Evolutionary conservation across 805 yeast genomes (phyloP).

Genomic region (Saturnispora sekii): DNA sequence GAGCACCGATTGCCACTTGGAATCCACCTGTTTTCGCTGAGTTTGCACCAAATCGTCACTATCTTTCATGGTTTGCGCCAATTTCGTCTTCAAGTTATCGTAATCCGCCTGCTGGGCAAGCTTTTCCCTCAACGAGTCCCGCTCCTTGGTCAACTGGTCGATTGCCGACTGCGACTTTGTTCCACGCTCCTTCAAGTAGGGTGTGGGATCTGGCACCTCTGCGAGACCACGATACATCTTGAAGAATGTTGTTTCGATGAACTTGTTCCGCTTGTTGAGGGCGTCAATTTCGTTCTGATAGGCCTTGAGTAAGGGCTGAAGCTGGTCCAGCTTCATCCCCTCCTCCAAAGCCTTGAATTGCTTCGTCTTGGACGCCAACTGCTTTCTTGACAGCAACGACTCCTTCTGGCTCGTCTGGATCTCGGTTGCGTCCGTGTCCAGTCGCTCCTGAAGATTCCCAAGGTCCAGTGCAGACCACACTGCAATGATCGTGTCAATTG

Average conservation of each 20-base stretch:
- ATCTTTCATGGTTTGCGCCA: constrained; percentile 51
- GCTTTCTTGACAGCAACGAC: constrained; percentile 63
- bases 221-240: constrained; percentile 66
- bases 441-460: constrained; percentile 68
- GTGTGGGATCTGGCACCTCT: constrained; percentile 91
- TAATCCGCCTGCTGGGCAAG: constrained; percentile 65
- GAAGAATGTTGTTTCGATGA: constrained; percentile 63
- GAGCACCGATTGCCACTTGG: constrained; percentile 54
- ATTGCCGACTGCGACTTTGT: constrained; percentile 42
- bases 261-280: constrained; percentile 68
- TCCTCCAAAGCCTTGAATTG: constrained; percentile 66
- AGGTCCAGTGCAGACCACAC: constrained; percentile 54
- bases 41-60: constrained; percentile 45
- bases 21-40: constrained; percentile 59
- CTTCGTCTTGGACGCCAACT: constrained; percentile 77
- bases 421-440: constrained; percentile 68
- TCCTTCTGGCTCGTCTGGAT: constrained; percentile 60
- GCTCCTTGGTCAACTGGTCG: constrained; percentile 42
- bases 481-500: neutral
- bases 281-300: constrained; percentile 86
- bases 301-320: constrained; percentile 57
- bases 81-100: constrained; percentile 57
- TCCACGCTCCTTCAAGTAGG: constrained; percentile 60
- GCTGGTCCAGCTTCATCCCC: constrained; percentile 52
- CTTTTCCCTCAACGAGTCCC: constrained; percentile 42